phyloP scores from a whole-genome alignment of 768 basidiomycete genomes.

The Sistotremastrum niveocremeum region DNA sequence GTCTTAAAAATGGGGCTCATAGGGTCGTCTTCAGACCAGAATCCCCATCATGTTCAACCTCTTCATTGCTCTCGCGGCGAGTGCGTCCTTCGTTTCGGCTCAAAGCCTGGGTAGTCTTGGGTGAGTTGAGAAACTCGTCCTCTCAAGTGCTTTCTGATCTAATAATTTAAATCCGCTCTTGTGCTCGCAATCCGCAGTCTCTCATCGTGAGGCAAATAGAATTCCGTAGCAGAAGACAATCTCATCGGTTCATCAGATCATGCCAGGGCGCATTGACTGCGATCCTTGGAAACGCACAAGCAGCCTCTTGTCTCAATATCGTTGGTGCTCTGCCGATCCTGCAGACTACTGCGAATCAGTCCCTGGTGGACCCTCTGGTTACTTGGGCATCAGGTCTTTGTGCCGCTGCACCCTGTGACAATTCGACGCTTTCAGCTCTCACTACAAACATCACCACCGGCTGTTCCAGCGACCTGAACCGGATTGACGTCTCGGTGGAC shows the following conservation, averaged over 20 bases:
- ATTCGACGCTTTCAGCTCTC: constrained; percentile 41
- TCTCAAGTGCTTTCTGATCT: background rate
- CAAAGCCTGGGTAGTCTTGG: background rate
- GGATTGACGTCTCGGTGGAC: background rate
- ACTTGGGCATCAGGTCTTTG: constrained; percentile 51
- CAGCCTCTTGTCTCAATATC: constrained; percentile 34
- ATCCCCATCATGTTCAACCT: too few species aligned
- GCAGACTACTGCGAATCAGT: constrained; percentile 7
- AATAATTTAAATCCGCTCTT: too few species aligned
- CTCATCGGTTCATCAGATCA: constrained; percentile 8
- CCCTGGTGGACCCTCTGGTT: constrained; percentile 32
- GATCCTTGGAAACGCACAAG: constrained; percentile 18
- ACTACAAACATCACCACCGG: constrained; percentile 39
- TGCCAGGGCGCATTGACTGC: constrained; percentile 33
- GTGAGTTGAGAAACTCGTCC: background rate
- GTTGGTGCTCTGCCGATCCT: constrained; percentile 28
- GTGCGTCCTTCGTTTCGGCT: too few species aligned
- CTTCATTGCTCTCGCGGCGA: too few species aligned
- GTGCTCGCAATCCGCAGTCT: too few species aligned
- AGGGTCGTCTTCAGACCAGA: too few species aligned
- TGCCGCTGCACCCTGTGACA: constrained; percentile 37
- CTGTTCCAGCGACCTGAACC: constrained; percentile 25
- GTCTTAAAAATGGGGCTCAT: too few species aligned
- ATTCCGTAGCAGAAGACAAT: background rate
- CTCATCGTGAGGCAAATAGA: too few species aligned